These are phyloP conservation scores for Colletotrichum lentis DNA, from an alignment of 2,329 filamentous ascomycete genomes.

Conservation along the genomic window DNA sequence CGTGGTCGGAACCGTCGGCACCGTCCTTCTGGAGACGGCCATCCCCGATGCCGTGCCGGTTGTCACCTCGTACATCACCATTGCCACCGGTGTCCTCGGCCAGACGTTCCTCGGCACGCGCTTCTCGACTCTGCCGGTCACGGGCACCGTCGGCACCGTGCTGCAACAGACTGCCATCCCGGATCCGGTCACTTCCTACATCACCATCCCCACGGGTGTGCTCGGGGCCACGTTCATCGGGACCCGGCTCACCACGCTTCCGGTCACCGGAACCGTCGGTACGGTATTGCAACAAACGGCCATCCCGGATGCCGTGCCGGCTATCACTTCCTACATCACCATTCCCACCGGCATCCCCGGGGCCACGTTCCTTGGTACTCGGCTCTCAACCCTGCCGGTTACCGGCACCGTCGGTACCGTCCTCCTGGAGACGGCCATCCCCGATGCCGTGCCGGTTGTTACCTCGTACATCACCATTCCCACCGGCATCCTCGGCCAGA, in stretches of 20 bases:
- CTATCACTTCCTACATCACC: not conserved
- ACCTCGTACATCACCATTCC: not conserved
- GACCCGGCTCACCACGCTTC: not conserved
- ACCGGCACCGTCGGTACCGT: not conserved
- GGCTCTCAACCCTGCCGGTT: not conserved
- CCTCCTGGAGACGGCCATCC: not conserved
- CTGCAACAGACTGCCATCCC: constrained; percentile 11
- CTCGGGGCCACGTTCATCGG: not conserved
- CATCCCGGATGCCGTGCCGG: not conserved
- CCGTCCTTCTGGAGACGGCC: constrained; percentile 20
- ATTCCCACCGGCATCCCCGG: not conserved
- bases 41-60: not conserved
- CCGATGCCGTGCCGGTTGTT: not conserved
- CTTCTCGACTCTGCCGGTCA: not conserved
- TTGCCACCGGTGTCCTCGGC: constrained; percentile 6
- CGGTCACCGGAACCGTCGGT: not conserved
- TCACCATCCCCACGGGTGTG: not conserved
- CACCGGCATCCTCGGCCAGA: not conserved
- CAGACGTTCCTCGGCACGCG: constrained; percentile 18
- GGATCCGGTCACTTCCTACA: not conserved
- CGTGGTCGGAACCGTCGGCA: constrained; percentile 7
- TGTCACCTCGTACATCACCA: constrained; percentile 12
- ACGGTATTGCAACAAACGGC: not conserved
- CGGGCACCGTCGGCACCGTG: not conserved
- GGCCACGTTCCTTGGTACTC: constrained; percentile 3